Base-by-base conservation (phyloP, 805 yeast genomes). In the Candida chilensis region DNA sequence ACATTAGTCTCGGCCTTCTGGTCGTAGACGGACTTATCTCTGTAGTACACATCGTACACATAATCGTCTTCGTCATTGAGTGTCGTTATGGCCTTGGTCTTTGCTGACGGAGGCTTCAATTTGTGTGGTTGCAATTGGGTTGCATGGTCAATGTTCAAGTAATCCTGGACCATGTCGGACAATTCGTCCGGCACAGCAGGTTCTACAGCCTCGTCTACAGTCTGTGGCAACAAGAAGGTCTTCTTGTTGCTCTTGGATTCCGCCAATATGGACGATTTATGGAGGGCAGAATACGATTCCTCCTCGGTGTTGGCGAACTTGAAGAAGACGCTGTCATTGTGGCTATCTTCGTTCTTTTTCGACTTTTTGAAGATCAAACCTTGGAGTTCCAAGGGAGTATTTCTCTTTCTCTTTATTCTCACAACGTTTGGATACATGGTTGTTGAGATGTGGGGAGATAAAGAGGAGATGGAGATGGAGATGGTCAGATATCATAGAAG, bases 1-100 rank as follows among this genome's bases (percentile, higher is more conserved):
- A 72, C 66, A 16, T 50, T 46, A 29, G 37, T 49, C 37, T 47
- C 59, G 52, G 49, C 51, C 34, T 35, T 56, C 59, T 36, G 69
- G 40, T 45, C 61, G 47, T 32, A 67, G 57, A 47, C 67, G 33
- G 70, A 74, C 50, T 58, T 62, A 35, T 76, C 80, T 30, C 81
- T 60, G 57, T 78, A 66, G 54, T 90, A 90, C 8, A 90, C 87
- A 53, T 90, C 98, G 46, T 86, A 90, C 13, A 90, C 97, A 42
- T 85, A 90, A 27, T 84, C 95, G n/a, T 69, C 58, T 10, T 36
- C 39, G 12, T 29, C 32, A 3, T 20, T 20, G 11, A 20, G 22
- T 10, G 3, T 55, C 55, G 28, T 48, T 62, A 10, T 38, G 35
- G 22, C 47, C 49, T 22, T 44, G 31, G 5, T 13, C 4, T 2